Base-by-base conservation (phyloP, 192 early-diverging fungal genomes). In the Globomyces pollinis-pini region DNA sequence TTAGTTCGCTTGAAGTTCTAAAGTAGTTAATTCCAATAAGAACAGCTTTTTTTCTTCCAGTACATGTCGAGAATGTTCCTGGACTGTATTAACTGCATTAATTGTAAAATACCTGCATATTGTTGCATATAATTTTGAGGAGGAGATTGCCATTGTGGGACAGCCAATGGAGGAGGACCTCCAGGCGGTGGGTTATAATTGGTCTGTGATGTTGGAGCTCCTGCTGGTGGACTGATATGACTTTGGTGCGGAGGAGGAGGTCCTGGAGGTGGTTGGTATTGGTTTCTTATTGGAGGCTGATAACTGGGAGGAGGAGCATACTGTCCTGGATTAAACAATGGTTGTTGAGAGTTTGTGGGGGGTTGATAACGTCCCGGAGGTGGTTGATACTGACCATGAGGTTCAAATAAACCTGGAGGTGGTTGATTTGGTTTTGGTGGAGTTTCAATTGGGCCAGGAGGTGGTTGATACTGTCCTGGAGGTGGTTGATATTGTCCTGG, bases 11-110 rank as follows among this genome's bases (percentile, higher is more conserved):
- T 56, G 66, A 68, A 39, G 80, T 73, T 24, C 78, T 74, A 41
- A 76, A 72, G 71, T 96, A 96, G 66, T 96, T 96, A 71, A 95
- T 91, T 21, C 94, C 94, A 59, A 97, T 86, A 38, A 97, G 77
- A 18, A 97, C 70, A 6, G 91, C 93, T 39, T 72, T 72, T 33
- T 69, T 69, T 38, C 50, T 55, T 12, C 71, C 71, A 2, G 52
- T 54, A 33, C 63, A 65, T 2, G 16, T 68, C 0, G 64, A 67
- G 5, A 69, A n/a, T n/a, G n/a, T n/a, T n/a, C n/a, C n/a, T n/a
- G n/a, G n/a, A n/a, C n/a, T n/a, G n/a, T n/a, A n/a, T n/a, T n/a
- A n/a, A n/a, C n/a, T n/a, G n/a, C n/a, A n/a, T n/a, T n/a, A n/a
- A n/a, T n/a, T 41, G 47, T 63, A 59, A 16, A 13, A 36, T 57